Conservation (phyloP, 1,139 yeast species). For the Sugiyamaella japonica region DNA sequence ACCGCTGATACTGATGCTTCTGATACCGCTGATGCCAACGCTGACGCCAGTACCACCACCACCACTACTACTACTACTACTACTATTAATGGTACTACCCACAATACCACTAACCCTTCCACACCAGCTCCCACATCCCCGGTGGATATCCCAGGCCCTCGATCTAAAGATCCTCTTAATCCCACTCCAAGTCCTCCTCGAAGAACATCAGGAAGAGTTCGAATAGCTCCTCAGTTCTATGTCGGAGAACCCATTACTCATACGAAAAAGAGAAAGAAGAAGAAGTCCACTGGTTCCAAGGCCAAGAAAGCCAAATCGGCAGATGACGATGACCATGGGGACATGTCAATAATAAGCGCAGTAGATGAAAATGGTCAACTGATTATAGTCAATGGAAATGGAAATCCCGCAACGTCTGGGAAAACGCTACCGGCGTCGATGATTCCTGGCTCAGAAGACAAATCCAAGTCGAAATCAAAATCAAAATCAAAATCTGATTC, state of each 20-base stretch:
- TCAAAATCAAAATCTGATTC: background rate
- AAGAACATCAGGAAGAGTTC: constrained; percentile 28
- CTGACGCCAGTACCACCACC: no score
- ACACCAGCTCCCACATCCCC: background rate
- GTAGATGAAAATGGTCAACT: constrained; percentile 7
- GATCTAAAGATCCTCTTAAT: constrained; percentile 14
- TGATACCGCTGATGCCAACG: no score
- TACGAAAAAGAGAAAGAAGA: constrained; percentile 20
- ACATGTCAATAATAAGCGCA: background rate
- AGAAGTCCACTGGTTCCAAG: constrained; percentile 1
- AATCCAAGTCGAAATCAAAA: constrained; percentile 11
- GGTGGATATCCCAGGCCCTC: constrained; percentile 2
- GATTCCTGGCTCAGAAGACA: constrained; percentile 1
- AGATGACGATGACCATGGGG: background rate
- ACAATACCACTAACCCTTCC: background rate
- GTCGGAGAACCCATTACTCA: constrained; percentile 27
- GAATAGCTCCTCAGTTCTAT: constrained; percentile 29
- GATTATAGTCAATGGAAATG: constrained; percentile 10
- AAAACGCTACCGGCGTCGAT: constrained; percentile 12
- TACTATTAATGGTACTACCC: background rate
- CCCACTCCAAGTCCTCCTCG: constrained; percentile 18
- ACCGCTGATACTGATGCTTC: no score
- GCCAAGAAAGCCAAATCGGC: background rate
- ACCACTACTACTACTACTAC: background rate
- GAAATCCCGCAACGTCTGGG: constrained; percentile 4